Conservation (phyloP, 768 basidiomycete species). For the Boletales sp. region DNA sequence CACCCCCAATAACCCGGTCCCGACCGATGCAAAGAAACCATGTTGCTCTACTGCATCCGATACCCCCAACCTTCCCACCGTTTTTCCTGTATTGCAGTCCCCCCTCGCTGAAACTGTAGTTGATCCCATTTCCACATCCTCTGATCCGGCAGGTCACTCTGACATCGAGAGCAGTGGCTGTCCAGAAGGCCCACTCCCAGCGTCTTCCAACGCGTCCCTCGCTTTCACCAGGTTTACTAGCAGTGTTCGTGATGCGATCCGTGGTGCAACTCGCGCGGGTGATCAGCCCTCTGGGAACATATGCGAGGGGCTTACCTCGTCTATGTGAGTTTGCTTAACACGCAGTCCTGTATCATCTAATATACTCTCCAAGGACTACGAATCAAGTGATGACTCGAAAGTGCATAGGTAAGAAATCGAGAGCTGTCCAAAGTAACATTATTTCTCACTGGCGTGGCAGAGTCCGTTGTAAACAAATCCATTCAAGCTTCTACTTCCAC, state of each 20-base stretch:
- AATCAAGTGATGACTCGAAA: slow-evolving; percentile 32
- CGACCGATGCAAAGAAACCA: slow-evolving; percentile 39
- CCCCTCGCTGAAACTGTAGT: not conserved
- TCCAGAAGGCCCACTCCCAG: too few relatives aligned
- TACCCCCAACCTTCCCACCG: not conserved
- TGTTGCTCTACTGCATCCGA: not conserved
- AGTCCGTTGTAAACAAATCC: not conserved
- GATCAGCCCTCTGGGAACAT: too few relatives aligned
- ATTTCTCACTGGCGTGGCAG: not conserved
- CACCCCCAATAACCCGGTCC: slow-evolving; percentile 46
- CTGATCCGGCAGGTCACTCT: too few relatives aligned
- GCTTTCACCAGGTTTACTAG: not conserved
- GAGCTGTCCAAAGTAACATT: not conserved
- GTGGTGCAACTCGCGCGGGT: not conserved
- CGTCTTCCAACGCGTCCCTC: too few relatives aligned
- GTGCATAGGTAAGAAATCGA: slow-evolving; percentile 33
- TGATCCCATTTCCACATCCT: not conserved
- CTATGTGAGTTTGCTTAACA: not conserved
- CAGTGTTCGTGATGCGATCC: not conserved
- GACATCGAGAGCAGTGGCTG: too few relatives aligned
- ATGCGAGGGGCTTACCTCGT: too few relatives aligned
- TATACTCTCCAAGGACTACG: not conserved
- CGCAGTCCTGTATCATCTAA: not conserved
- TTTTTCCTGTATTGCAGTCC: not conserved
- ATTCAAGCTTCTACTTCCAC: slow-evolving; percentile 37